These are phyloP conservation scores for Gracilariopsis chorda DNA, from an alignment of 23 red algal genomes.

Conservation along the genomic window DNA sequence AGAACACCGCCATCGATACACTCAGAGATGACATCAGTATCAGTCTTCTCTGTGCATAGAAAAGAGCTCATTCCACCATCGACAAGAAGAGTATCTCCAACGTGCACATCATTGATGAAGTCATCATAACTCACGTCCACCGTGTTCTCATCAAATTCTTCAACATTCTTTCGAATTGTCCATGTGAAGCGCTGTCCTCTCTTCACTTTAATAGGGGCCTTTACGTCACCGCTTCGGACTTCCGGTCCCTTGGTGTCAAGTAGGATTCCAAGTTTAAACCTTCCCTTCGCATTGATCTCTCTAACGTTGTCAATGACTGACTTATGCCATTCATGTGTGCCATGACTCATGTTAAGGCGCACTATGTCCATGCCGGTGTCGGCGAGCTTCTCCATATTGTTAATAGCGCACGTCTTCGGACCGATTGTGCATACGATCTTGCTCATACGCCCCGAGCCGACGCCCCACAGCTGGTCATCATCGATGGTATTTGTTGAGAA, in stretches of 20 bases:
- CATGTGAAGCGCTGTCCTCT: constrained; percentile 74
- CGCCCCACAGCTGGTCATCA: constrained; percentile 47
- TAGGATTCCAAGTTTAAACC: constrained; percentile 81
- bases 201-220: constrained; percentile 79
- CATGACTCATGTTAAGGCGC: constrained; percentile 98
- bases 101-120: constrained; percentile 85
- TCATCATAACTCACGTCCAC: constrained; percentile 92
- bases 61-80: constrained; percentile 96
- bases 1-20: constrained; percentile 95
- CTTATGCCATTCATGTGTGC: constrained; percentile 94
- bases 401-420: constrained; percentile 87
- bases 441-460: constrained; percentile 38
- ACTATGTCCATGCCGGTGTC: constrained; percentile 93
- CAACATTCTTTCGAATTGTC: constrained; percentile 62
- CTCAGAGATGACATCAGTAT: constrained; percentile 87
- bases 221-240: constrained; percentile 84
- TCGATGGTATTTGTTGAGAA: neutral
- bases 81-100: constrained; percentile 88
- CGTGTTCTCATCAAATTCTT: constrained; percentile 53
- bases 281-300: constrained; percentile 53
- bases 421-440: constrained; percentile 99
- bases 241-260: constrained; percentile 97
- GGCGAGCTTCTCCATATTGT: constrained; percentile 80
- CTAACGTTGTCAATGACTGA: constrained; percentile 72
- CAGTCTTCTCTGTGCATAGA: constrained; percentile 66